Base-by-base conservation (phyloP, 257 asterid species). In the Nicotiana tomentosiformis region DNA sequence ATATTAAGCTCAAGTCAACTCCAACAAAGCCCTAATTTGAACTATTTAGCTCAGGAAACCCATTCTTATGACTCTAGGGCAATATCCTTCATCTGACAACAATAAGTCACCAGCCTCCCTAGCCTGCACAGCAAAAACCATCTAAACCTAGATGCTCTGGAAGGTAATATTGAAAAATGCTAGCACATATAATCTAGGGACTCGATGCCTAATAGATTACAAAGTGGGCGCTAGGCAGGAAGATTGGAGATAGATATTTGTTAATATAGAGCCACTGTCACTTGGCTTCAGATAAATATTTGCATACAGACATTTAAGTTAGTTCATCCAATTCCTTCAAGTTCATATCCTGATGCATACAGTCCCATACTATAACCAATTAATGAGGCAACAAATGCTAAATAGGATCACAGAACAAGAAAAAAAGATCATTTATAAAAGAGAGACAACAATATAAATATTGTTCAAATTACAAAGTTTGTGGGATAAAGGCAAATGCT, bases 121-220 rank as follows among this genome's bases (percentile, higher is more conserved):
- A 74, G 62, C 80, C 80, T 74, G 80, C 80, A 74, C 51, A 74
- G 14, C 43, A 74, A 74, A 74, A 74, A 74, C 80, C 80, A 49
- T 74, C 80, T 74, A 74, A 74, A 74, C 80, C 80, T 74, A 74
- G 64, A 74, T 74, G 56, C 80, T 51, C 64, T 74, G 80, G 29
- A 74, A 49, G 43, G 80, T 7, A 51, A 74, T 51, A 74, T 26
- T 14, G 64, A 32, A 26, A 74, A 49, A 49, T 74, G 43, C 80
- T 74, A 51, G 80, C 23, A 74, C 39, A 26, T 74, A 74, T 55
- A 74, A 46, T 29, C 62, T 74, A 74, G 80, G 64, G 29, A 74
- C 43, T 49, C 46, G 51, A 58, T 23, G 80, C 39, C 80, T 49
- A 49, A 49, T 56, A 51, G 64, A 74, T 51, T 46, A 49, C 23